Base-by-base conservation (phyloP, 208 protist species). In the Herpetomonas tarakana region DNA sequence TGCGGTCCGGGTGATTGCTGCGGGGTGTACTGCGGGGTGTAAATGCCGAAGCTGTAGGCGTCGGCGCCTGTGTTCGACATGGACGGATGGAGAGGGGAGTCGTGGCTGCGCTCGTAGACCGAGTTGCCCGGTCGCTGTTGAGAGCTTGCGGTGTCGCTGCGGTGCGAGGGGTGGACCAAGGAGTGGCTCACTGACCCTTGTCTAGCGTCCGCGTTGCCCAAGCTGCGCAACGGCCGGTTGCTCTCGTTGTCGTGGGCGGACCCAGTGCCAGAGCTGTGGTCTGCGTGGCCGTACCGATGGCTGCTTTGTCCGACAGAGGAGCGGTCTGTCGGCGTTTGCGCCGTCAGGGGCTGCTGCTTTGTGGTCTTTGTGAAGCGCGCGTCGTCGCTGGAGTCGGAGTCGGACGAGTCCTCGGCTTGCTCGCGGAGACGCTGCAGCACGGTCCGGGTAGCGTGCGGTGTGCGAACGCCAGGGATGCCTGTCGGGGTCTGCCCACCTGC, bases 21-120 rank as follows among this genome's bases (percentile, higher is more conserved):
- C n/a, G 60, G 60, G 3, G 60, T 52, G 26, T 47, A 39, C 38
- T 65, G 60, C 12, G 60, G 60, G 9, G 60, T 50, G 60, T 65
- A 65, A 26, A 65, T 41, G n/a, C 58, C 58, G 2, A 49, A 11
- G 35, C 51, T 65, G 60, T 65, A 65, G 24, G 18, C 22, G 26
- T 65, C 60, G 7, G 44, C 44, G 2, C 41, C 51, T 3, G 60
- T 65, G 60, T 39, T n/a, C 14, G 50, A 55, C 27, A 55, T 55
- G 50, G 50, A 55, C 24, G 21, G 50, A 4, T 49, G 3, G 11
- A 49, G 3, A 18, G 44, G 44, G 3, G 44, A 49, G 19, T 12
- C 6, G 16, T 12, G 16, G 44, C 19, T 22, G 6, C 4, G 44
- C 44, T 41, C 9, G 14, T 41, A 41, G 14, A 41, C 6, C 35